These are phyloP conservation scores for Mycena citricolor DNA, from an alignment of 1,284 basidiomycete species.

Conservation along the genomic window DNA sequence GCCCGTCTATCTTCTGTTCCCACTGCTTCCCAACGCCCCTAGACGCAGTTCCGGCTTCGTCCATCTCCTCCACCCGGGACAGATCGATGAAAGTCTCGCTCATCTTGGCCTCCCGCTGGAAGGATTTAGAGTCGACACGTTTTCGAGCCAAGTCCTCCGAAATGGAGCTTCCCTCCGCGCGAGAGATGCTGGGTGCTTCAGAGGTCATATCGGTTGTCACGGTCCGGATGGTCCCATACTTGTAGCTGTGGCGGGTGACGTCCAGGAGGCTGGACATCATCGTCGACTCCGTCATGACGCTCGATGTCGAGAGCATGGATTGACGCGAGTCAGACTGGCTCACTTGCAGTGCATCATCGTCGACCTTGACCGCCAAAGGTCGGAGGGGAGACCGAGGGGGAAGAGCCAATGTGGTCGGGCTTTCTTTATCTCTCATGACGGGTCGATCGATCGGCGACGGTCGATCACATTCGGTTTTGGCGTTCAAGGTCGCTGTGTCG, in stretches of 20 bases:
- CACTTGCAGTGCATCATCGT: conserved; percentile 34
- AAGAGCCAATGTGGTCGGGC: conserved; percentile 37
- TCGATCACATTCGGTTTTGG: conserved; percentile 21
- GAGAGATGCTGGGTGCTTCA: conserved; percentile 59
- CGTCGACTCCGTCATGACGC: conserved; percentile 51
- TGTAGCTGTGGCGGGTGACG: conserved; percentile 43
- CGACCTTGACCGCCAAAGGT: conserved; percentile 35
- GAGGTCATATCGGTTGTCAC: conserved; percentile 76
- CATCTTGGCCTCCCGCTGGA: conserved; percentile 52
- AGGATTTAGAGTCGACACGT: conserved; percentile 33
- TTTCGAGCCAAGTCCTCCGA: conserved; percentile 50
- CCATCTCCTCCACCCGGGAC: conserved; percentile 69
- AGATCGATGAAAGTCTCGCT: conserved; percentile 59
- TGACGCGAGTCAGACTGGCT: conserved; percentile 39
- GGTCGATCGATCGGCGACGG: conserved; percentile 17
- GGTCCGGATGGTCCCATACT: conserved; percentile 77
- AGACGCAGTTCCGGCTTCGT: conserved; percentile 53
- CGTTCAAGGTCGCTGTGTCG: conserved; percentile 14
- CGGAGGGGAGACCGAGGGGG: conserved; percentile 58
- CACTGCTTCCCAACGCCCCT: conserved; percentile 29
- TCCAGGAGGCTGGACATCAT: conserved; percentile 67
- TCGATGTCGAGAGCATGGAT: conserved; percentile 43
- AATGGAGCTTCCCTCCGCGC: conserved; percentile 58
- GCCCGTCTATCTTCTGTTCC: conserved; percentile 29
- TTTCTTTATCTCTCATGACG: conserved; percentile 19